Evolutionary conservation across 192 early-diverging fungal species (phyloP), one percentile per base, ranked within the genome.

Genomic region (Phycomyces blakesleeanus): DNA sequence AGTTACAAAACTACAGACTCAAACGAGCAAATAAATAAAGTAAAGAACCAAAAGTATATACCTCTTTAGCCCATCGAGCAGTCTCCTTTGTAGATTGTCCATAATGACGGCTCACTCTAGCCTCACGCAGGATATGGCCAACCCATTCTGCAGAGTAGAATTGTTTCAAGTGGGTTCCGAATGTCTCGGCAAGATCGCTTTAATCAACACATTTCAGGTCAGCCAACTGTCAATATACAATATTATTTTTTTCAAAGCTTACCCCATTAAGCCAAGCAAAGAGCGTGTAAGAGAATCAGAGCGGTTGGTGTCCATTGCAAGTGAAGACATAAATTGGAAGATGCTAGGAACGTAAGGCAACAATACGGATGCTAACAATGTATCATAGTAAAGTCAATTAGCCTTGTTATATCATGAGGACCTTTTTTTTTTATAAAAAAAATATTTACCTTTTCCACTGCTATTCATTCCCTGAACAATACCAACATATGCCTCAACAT

Each of bases 401-500:
- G 9, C 18, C 47, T 16, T 9, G 20, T 34, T 9, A 8, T 8
- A 25, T 20, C 12, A 18, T 21, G n/a, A n/a, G n/a, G n/a, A n/a
- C n/a, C n/a, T n/a, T n/a, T n/a, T n/a, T n/a, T n/a, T 6, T 4
- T 20, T 34, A 14, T 27, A 8, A 21, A 38, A 70, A 41, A 20
- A 25, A 20, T 15, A 73, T 67, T 66, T 61, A 87, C 88, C 80
- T 66, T 90, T 87, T 50, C 85, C 81, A 18, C 84, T 88, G 2
- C 82, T 70, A 67, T 93, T 92, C 75, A 98, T 74, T 4, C 95
- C 97, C 66, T 98, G 95, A 0, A 88, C 83, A 57, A 99, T 98
- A 40, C 97, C 97, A 21, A 98, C 91, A 77, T 93, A 97, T 9
- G 94, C 94, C 73, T 98, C 96, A 41, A 96, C 77, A 66, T 95